Percentiles rank a stretch among this genome's conserved stretches.
Conservation (phyloP, 148 eudicot genomes). For the Rheum nobile region DNA sequence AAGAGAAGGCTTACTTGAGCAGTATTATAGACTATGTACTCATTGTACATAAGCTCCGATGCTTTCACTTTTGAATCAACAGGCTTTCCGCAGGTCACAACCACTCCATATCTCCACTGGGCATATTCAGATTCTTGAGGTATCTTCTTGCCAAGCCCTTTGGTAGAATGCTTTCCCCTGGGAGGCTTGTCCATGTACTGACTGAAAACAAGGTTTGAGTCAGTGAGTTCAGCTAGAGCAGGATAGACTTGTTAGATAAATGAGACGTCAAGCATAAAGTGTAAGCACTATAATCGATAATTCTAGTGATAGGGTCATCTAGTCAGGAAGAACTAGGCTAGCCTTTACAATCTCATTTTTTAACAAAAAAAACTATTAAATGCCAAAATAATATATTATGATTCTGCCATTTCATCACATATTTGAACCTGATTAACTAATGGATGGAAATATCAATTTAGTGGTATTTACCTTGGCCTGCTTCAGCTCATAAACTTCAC, state of each 20-base stretch:
- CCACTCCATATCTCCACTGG: slow-evolving; percentile 77
- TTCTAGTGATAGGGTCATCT: neutral
- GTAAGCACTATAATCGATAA: neutral
- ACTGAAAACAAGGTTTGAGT: slow-evolving; percentile 14
- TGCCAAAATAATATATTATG: no score
- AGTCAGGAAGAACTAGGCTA: neutral
- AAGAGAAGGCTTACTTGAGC: slow-evolving; percentile 63
- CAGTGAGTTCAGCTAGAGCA: no score
- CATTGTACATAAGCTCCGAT: slow-evolving; percentile 86
- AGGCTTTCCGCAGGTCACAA: slow-evolving; percentile 95
- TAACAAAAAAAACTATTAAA: neutral
- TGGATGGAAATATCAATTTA: neutral
- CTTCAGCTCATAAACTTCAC: slow-evolving; percentile 73
- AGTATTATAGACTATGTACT: slow-evolving; percentile 87
- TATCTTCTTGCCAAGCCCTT: slow-evolving; percentile 88
- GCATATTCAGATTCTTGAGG: slow-evolving; percentile 57
- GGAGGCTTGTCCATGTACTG: slow-evolving; percentile 96
- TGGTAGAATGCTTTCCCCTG: slow-evolving; percentile 88
- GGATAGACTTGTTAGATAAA: no score
- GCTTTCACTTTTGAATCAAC: slow-evolving; percentile 62
- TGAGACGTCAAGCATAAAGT: neutral
- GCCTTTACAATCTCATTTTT: neutral
- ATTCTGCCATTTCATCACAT: no score
- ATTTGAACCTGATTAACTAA: no score
- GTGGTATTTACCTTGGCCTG: slow-evolving; percentile 51